Conservation (phyloP, 331 rosid species). For the Malus hybrid region DNA sequence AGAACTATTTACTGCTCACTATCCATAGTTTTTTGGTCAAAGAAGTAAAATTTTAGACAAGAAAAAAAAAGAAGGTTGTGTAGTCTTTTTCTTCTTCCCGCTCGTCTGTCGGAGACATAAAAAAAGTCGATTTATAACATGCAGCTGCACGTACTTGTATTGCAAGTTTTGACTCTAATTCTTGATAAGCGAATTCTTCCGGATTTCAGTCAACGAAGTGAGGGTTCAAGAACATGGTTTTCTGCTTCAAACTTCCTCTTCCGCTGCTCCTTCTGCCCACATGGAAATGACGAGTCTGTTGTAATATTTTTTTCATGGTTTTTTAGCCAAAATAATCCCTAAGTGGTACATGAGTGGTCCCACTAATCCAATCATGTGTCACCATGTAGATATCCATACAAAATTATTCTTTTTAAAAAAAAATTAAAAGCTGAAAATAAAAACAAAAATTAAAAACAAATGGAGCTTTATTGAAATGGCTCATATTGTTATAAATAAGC, state of each 20-base stretch:
- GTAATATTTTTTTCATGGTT: background rate
- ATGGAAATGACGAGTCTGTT: background rate
- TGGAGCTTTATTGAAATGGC: too few species aligned
- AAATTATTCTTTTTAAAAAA: too few species aligned
- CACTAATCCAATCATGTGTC: too few species aligned
- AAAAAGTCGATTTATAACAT: background rate
- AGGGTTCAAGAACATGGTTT: background rate
- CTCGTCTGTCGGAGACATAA: background rate
- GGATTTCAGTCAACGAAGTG: background rate
- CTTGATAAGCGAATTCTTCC: background rate
- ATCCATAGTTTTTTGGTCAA: background rate
- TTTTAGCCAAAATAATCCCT: too few species aligned
- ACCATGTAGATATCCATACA: too few species aligned
- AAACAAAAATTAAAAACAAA: too few species aligned
- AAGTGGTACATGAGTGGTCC: too few species aligned
- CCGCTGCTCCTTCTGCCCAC: background rate
- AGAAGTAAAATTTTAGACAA: background rate
- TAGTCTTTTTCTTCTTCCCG: background rate
- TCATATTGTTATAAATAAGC: too few species aligned
- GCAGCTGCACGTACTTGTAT: background rate
- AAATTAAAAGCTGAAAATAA: too few species aligned
- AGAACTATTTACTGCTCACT: too few species aligned
- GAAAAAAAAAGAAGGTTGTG: background rate
- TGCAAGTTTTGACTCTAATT: background rate
- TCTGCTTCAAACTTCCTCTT: background rate